Base-by-base conservation (phyloP, 2,329 filamentous ascomycete species). In the Trichoderma atroviride region DNA sequence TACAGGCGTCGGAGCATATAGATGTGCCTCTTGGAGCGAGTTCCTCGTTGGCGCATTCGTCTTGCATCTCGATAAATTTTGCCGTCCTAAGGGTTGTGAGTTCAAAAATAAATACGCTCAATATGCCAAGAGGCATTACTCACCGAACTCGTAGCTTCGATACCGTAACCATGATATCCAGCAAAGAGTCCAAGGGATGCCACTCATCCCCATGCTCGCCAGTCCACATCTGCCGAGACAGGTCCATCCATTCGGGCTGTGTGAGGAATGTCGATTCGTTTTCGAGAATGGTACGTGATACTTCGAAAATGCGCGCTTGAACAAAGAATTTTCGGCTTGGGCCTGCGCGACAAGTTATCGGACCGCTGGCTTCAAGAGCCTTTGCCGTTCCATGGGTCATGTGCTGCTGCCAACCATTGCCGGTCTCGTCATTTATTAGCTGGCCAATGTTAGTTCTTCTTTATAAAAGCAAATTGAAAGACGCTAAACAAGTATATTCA, bases 331-430 rank as follows among this genome's bases (percentile, higher is more conserved):
- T 67, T 2, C 63, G 71, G 2, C 75, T 77, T 7, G 68, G 64
- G 1, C 73, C 74, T 4, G 74, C 70, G 2, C 43, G 33, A 35
- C 75, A 79, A 1, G 70, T 55, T 19, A 62, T 29, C 16, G 79
- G 76, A 0, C 79, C 79, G 3, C 69, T 73, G 0, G 77, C 77
- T 2, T 78, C 67, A 0, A 80, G 70, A 0, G 79, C 78, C 0
- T 70, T 77, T 0, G 76, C 74, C 0, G 79, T 80, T 9, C 79
- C 79, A 29, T 79, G 76, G 0, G 80, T 75, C 29, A 80, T 73
- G 13, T 80, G 79, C 6, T 78, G 77, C 4, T 79, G 40, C 79
- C 79, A 80, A 0, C 76, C 78, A 22, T 75, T 70, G 0, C 77
- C 79, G 0, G 77, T 76, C 0, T 74, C 69, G 31, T 79, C 78